phyloP scores from a whole-genome alignment of 257 asterid genomes.

The Nicotiana benthamiana region DNA sequence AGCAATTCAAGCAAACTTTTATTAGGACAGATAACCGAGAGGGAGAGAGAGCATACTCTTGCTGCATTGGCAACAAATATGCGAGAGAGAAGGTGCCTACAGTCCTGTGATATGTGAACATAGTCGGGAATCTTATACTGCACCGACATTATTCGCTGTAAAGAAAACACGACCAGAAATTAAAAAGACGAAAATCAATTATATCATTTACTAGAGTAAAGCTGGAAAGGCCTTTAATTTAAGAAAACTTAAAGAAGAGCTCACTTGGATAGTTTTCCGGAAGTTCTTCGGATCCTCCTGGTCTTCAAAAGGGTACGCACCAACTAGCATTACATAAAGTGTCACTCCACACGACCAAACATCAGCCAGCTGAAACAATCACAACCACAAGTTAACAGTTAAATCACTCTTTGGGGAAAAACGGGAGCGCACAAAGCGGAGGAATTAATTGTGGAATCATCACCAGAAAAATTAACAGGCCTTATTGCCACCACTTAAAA shows the following conservation, averaged over 20 bases:
- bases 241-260: neutral
- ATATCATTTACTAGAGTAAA: neutral
- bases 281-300: conserved; percentile 40
- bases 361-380: conserved; percentile 30
- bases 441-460: neutral
- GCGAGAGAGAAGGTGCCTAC: conserved; percentile 45
- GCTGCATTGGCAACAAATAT: conserved; percentile 33
- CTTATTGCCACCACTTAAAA: neutral
- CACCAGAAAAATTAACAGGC: neutral
- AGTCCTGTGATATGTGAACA: conserved; percentile 46
- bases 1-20: neutral
- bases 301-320: conserved; percentile 46
- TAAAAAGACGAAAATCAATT: neutral
- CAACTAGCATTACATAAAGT: conserved; percentile 44
- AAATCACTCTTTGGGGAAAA: neutral
- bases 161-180: neutral
- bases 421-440: neutral
- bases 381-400: neutral
- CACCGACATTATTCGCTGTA: conserved; percentile 42
- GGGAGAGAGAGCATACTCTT: conserved; percentile 21
- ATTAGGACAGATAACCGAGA: neutral
- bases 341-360: conserved; percentile 54
- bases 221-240: neutral
- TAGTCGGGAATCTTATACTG: conserved; percentile 48
- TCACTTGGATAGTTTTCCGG: conserved; percentile 33